A percentile compares a stretch with the other conserved stretches of the same genome.
Evolutionary conservation across 179 eudicot genomes (phyloP).

Genomic region (Beta macrorhiza): DNA sequence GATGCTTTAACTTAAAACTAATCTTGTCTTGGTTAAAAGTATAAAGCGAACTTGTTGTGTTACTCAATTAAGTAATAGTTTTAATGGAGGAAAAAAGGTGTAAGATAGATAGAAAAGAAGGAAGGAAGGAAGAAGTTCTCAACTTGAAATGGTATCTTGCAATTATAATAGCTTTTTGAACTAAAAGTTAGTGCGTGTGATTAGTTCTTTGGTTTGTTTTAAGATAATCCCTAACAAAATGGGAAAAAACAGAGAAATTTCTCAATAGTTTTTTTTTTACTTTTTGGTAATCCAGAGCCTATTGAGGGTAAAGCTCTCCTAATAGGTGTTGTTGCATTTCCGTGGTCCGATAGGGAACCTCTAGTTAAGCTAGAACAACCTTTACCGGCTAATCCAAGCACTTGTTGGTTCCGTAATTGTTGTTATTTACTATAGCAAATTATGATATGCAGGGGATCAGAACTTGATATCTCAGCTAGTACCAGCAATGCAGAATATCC

Average conservation of each 20-base stretch:
- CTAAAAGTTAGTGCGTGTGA: not conserved
- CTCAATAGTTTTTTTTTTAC: too few species aligned
- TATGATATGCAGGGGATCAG: conserved; percentile 45
- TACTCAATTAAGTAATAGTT: conserved; percentile 11
- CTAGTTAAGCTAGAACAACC: too few species aligned
- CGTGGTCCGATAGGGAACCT: too few species aligned
- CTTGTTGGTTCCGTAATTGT: too few species aligned
- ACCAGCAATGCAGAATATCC: conserved; percentile 80
- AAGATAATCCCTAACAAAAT: not conserved
- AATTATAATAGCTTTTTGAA: not conserved
- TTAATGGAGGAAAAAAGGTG: conserved; percentile 6
- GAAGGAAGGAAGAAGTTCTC: conserved; percentile 22
- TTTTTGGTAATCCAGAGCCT: not conserved
- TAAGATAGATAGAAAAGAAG: conserved; percentile 3
- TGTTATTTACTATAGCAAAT: not conserved
- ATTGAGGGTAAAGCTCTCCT: too few species aligned
- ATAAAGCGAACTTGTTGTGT: conserved; percentile 26
- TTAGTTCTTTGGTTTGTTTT: not conserved
- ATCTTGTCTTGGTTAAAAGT: conserved; percentile 17
- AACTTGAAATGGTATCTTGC: conserved; percentile 18
- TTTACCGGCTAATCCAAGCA: too few species aligned
- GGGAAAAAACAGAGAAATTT: not conserved
- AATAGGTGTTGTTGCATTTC: too few species aligned
- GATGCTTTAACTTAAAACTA: conserved; percentile 7
- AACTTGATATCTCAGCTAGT: conserved; percentile 57